These are phyloP conservation scores for Didymella arachidicola DNA, from an alignment of 2,329 filamentous ascomycete genomes.

Conservation along the genomic window DNA sequence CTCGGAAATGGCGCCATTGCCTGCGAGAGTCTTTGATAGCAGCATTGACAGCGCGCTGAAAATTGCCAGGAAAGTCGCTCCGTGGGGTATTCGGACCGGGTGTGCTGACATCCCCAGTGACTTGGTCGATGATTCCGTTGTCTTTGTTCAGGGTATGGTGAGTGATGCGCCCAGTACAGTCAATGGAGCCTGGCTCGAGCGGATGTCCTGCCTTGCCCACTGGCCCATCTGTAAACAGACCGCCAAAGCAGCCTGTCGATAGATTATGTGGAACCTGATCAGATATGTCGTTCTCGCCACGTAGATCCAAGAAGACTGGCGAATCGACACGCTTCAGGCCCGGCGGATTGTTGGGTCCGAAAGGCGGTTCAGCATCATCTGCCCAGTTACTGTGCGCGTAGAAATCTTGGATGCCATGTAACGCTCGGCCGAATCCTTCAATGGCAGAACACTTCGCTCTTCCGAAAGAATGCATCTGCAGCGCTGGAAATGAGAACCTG, in stretches of 20 bases:
- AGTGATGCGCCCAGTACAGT: conserved; percentile 35
- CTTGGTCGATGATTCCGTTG: conserved; percentile 32
- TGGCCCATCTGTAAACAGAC: conserved; percentile 33
- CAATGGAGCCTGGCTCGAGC: conserved; percentile 35
- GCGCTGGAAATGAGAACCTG: conserved; percentile 32
- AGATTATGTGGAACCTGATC: conserved; percentile 32
- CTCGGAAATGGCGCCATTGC: conserved; percentile 36
- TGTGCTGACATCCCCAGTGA: conserved; percentile 27
- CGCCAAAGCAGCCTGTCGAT: conserved; percentile 37
- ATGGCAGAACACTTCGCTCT: conserved; percentile 31
- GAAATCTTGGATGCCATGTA: conserved; percentile 34
- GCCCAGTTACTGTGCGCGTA: conserved; percentile 36
- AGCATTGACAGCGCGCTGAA: conserved; percentile 31
- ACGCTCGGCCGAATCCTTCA: conserved; percentile 30
- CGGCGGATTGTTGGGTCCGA: conserved; percentile 31
- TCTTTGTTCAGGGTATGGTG: conserved; percentile 40
- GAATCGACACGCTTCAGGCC: conserved; percentile 26
- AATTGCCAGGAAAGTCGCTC: conserved; percentile 33
- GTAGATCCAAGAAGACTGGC: conserved; percentile 34
- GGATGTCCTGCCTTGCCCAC: conserved; percentile 35
- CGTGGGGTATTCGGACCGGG: conserved; percentile 35
- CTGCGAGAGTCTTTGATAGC: conserved; percentile 32
- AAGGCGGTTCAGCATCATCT: conserved; percentile 29
- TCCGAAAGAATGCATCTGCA: conserved; percentile 30
- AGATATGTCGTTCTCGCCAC: conserved; percentile 34